Conservation (phyloP, 139 green algal genomes). For the Micractinium conductrix region DNA sequence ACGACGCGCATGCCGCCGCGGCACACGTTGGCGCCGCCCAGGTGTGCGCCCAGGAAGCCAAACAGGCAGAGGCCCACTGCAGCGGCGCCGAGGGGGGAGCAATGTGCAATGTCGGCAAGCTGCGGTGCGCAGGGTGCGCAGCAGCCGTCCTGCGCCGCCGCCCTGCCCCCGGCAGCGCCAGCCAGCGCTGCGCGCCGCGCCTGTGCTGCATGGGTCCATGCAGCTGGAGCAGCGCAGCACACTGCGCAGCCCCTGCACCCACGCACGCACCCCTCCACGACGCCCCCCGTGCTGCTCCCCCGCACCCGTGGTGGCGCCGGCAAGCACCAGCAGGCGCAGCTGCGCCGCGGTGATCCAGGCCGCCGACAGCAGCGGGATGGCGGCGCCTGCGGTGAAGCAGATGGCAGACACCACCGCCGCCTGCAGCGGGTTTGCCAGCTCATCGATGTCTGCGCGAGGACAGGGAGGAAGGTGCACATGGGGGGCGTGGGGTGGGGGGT, state of each 20-base stretch:
- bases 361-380: constrained; percentile 69
- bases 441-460: constrained; percentile 72
- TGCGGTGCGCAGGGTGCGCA: no score
- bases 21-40: constrained; percentile 70
- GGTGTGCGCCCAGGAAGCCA: constrained; percentile 66
- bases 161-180: no score
- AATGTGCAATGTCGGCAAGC: no score
- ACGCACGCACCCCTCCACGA: neutral
- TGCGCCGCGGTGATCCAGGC: constrained; percentile 65
- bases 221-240: constrained; percentile 54
- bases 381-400: constrained; percentile 70
- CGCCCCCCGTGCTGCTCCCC: no score
- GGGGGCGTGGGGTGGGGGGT: neutral
- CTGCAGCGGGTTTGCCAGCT: constrained; percentile 82
- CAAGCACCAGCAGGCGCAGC: constrained; percentile 56
- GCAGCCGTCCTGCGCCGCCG: no score
- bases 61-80: constrained; percentile 64
- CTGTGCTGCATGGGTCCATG: neutral
- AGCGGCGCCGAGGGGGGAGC: neutral
- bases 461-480: neutral
- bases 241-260: constrained; percentile 33
- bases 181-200: no score
- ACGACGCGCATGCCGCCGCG: constrained; percentile 70
- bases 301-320: constrained; percentile 38
- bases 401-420: constrained; percentile 64